Evolutionary conservation across 176 grass and related monocot genomes (phyloP), one percentile per base, ranked within the genome.

Genomic region (Poa annua): DNA sequence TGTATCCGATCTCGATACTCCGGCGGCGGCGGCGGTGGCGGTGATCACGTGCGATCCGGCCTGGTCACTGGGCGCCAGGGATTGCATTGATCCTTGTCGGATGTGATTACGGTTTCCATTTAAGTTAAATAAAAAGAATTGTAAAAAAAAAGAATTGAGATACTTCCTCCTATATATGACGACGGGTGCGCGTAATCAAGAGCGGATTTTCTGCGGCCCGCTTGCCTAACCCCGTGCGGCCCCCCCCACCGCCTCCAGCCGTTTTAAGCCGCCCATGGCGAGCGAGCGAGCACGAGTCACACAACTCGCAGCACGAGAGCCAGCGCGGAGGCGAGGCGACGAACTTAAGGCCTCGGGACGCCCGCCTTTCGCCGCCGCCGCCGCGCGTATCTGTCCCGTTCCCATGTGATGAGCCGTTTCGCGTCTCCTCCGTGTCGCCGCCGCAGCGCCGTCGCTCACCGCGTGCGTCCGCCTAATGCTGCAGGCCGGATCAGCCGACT

Each of bases 381-480:
- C 21, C 56, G 24, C 57, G 11, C 24, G 61, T 33, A 33, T 32
- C 61, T 26, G 24, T 34, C 33, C 35, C 35, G 35, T 36, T 36
- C 35, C 35, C 35, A 36, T 36, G 35, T 11, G 60, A 66, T 77
- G 75, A 60, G 78, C 44, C 44, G 44, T 29, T 13, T 32, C 33
- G 83, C 22, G 24, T 17, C 45, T 72, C 45, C 45, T 72, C 45
- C 7, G 56, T n/a, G 14, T 65, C 42, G 60, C 24, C 35, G 69
- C 70, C 33, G 83, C 38, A 1, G 24, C 66, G 33, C 63, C 85
- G 51, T 50, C 10, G n/a, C 86, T 88, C 80, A 88, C 86, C 64
- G 15, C 41, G 26, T 44, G 38, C 62, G 71, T 35, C 73, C 86
- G 10, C 66, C 77, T 85, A 89, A 81, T 89, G 87, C 82, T 85